A percentile compares a stretch with the other conserved stretches of the same genome.
phyloP scores from a whole-genome alignment of 345 rosid species.

The Brassica napus region Da-Ae NC_063434.1:839001-839500 shows the following conservation, averaged over 20 bases:
- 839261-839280: neutral
- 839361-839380: neutral
- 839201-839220: neutral
- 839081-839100: slow-evolving; percentile 16
- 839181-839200: neutral
- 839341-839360: neutral
- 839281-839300: neutral
- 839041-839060: slow-evolving; percentile 30
- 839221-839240: neutral
- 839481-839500: neutral
- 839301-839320: neutral
- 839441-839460: neutral
- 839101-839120: slow-evolving; percentile 24
- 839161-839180: neutral
- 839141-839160: slow-evolving; percentile 20
- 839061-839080: slow-evolving; percentile 36
- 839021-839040: slow-evolving; percentile 32
- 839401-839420: neutral
- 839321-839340: neutral
- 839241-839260: neutral
- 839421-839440: neutral
- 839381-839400: neutral
- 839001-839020: slow-evolving; percentile 7
- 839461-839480: neutral
- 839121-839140: slow-evolving; percentile 35